Base-by-base conservation (phyloP, 2,329 filamentous ascomycete species). In the Fusarium chlamydosporum region DNA sequence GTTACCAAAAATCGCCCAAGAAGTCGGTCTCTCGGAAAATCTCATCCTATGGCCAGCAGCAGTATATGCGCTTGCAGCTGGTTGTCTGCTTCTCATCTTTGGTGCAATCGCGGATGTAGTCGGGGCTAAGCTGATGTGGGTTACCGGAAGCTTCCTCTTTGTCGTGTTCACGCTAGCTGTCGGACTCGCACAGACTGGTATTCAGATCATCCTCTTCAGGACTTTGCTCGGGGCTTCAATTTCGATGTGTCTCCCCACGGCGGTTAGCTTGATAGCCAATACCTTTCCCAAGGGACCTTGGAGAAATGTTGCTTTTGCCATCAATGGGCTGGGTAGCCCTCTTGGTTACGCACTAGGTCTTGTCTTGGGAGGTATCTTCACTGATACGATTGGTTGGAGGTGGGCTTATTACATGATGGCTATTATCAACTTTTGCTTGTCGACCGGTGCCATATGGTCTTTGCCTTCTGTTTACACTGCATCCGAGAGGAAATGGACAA, bases 261-360 rank as follows among this genome's bases (percentile, higher is more conserved):
- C 78, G 4, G 77, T 82, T 16, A 75, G 77, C 13, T 61, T 81
- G 26, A 78, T 81, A 47, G 77, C 80, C 0, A 76, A 76, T 10
- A 81, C 78, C 0, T 80, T 82, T 6, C 75, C 78, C 0, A 76
- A 66, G 16, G 80, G 80, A 0, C 64, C 67, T 2, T 74, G 75
- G 73, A 75, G 82, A 9, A 83, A 83, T 43, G 76, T 79, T 4
- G 81, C 77, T 1, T 83, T 83, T 51, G 79, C 82, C 0, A 79
- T 81, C 66, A 75, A 83, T 12, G 82, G 84, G 2, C 78, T 83
- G 65, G 81, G 80, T 4, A 79, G 81, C 38, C 81, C 83, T 0
- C 61, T 86, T 1, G 83, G 84, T 0, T 86, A 84, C 46, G 82
- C 83, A 0, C 60, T 84, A 0, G 85, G 85, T 0, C 68, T 87